These are phyloP conservation scores for Massarina eburnea DNA, from an alignment of 2,329 filamentous ascomycete genomes.

Conservation along the genomic window DNA sequence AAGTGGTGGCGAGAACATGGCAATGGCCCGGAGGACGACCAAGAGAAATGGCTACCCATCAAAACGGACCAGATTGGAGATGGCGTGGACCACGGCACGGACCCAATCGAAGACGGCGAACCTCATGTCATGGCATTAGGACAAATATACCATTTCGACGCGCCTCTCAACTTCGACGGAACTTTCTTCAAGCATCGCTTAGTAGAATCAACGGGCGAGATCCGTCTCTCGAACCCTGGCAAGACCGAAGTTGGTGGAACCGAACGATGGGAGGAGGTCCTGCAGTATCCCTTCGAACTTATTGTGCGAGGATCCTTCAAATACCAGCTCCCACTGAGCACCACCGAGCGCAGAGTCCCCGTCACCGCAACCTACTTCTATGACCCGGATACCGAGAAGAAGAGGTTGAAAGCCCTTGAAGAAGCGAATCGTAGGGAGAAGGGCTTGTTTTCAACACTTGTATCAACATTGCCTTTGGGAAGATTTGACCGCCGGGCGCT, in stretches of 20 bases:
- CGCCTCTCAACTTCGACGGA: constrained; percentile 83
- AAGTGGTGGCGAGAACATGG: constrained; percentile 45
- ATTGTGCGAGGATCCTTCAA: constrained; percentile 89
- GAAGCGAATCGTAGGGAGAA: constrained; percentile 8
- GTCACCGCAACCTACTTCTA: constrained; percentile 45
- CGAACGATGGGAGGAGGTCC: constrained; percentile 84
- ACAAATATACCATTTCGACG: constrained; percentile 83
- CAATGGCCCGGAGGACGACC: constrained; percentile 17
- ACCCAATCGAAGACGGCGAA: constrained; percentile 65
- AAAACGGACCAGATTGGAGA: constrained; percentile 11
- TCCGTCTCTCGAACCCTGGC: constrained; percentile 79
- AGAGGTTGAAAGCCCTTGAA: constrained; percentile 23
- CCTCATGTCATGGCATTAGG: constrained; percentile 90
- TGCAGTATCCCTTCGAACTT: constrained; percentile 90
- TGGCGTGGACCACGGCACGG: constrained; percentile 56
- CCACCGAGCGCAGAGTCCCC: constrained; percentile 55
- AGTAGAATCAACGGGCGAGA: constrained; percentile 76
- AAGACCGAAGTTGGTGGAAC: constrained; percentile 79
- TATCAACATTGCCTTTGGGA: constrained; percentile 27
- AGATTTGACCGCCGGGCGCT: constrained; percentile 32
- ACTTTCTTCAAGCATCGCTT: constrained; percentile 77
- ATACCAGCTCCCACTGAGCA: constrained; percentile 68
- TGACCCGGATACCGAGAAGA: constrained; percentile 39
- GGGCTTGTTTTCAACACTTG: constrained; percentile 17
- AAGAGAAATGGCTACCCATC: constrained; percentile 31